A percentile compares a stretch with the other conserved stretches of the same genome.
These are phyloP conservation scores for Mucor irregularis DNA, from an alignment of 371 early-diverging fungal species.

Conservation along the genomic window DNA sequence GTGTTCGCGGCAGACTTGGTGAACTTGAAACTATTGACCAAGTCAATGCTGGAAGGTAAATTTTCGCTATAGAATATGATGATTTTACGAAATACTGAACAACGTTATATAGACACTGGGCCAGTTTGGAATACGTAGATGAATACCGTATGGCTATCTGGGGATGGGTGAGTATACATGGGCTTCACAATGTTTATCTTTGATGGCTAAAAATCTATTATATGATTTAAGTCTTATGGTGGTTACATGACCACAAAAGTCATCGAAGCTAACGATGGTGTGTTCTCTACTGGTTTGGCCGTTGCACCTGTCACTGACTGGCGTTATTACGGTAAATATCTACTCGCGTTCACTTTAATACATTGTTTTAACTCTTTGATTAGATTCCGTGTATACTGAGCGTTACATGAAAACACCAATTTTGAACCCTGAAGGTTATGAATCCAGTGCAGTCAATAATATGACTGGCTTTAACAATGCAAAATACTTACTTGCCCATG, in stretches of 20 bases:
- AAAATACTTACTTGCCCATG: conserved; percentile 87
- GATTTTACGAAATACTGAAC: no score
- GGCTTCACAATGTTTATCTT: no score
- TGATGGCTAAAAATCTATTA: no score
- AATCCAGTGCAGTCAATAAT: conserved; percentile 72
- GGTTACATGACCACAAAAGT: conserved; percentile 88
- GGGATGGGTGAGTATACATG: conserved; percentile 86
- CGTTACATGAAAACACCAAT: conserved; percentile 92
- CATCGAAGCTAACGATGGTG: conserved; percentile 80
- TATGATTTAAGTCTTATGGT: conserved; percentile 77
- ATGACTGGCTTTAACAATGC: conserved; percentile 82
- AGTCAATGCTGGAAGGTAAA: conserved; percentile 74
- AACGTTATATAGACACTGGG: conserved; percentile 55
- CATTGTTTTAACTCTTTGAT: not conserved
- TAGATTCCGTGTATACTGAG: conserved; percentile 95
- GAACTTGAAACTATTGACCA: conserved; percentile 84
- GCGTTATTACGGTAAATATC: conserved; percentile 65
- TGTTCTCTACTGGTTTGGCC: conserved; percentile 86
- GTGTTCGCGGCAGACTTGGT: conserved; percentile 83
- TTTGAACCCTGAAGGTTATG: conserved; percentile 80
- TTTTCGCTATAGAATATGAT: not conserved
- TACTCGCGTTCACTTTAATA: not conserved
- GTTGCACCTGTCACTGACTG: conserved; percentile 98
- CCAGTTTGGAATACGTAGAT: conserved; percentile 71
- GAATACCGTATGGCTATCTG: conserved; percentile 81